Base-by-base conservation (phyloP, 352 stramenopile species). In the Pythium periplocum region DNA sequence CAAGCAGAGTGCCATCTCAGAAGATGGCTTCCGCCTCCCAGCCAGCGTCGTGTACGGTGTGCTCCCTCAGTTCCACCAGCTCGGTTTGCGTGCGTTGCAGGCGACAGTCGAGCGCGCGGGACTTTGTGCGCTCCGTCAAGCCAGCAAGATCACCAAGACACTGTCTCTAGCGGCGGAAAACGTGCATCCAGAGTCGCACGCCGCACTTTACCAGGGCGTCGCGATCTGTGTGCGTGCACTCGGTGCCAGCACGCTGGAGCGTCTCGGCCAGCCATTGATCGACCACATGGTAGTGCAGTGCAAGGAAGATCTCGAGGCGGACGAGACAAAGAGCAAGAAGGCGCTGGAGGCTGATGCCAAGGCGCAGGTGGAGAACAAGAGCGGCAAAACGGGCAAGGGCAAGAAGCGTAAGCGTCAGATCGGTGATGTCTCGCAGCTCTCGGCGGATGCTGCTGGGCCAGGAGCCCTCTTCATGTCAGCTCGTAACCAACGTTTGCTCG, bases 351-450 rank as follows among this genome's bases (percentile, higher is more conserved):
- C 52, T 6, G 51, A 59, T 9, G 32, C 41, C 9, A 56, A 61
- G 46, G 12, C 30, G 5, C 6, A 35, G 1, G 6, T 40, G 1
- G 37, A 57, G 0, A 58, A 63, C 33, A 62, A 59, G 36, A 55
- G 55, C 38, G 53, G 56, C n/a, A 67, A 64, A 39, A 44, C 51
- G 48, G 42, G 61, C 38, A 93, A 91, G 57, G 83, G 76, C 58
- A 94, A 94, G 68, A 94, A 94, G 63, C 81, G 83, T 48, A 91
- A 91, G 67, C 83, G 83, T 37, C 76, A 88, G 51, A 67, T 74
- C 32, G 74, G 68, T 26, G 64, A 82, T 30, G 49, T 83, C 8
- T 73, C 78, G 33, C 68, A 79, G 48, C 71, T 86, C 12, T 65
- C 70, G 6, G 56, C 75, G 2, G 34, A 48, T 17, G 43, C 17